Base-by-base conservation (phyloP, 441 rosid genomes). In the Aleurites moluccanus region DNA sequence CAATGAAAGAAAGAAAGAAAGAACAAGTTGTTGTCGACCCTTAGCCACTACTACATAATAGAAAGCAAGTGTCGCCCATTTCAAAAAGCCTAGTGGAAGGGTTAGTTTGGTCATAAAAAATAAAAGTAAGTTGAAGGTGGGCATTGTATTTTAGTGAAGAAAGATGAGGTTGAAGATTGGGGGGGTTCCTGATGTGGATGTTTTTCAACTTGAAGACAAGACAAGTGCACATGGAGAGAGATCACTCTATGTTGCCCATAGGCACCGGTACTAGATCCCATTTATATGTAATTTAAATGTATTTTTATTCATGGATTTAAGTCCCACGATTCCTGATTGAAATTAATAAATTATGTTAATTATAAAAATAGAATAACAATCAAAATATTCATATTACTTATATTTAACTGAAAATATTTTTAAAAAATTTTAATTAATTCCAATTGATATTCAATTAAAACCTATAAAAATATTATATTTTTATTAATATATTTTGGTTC, bases 201-300 rank as follows among this genome's bases (percentile, higher is more conserved):
- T 77, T 84, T 82, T 85, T 77, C 81, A 77, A 80, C 79, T 86
- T 50, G 72, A 80, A 80, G 87, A 84, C 88, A 83, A 80, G 88
- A 83, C 87, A 87, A 52, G 55, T 71, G 85, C 88, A 87, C 91
- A 79, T 89, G 89, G 81, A 50, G 81, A 55, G 82, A 50, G 50
- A 72, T 57, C 55, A 16, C 20, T 44, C 14, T 44, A 9, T 44
- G 47, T 0, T 44, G 1, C 47, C 13, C 47, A 44, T 9, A 44
- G 47, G 47, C 14, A 44, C 47, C 14, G 47, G 14, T 44, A 44
- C 47, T 10, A 44, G 1, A 10, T 44, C 47, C 13, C 13, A 11
- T 44, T 10, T 11, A 10, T 9, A 4, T 14, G 47, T 44, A 44
- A 42, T 10, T n/a, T n/a, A n/a, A n/a, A n/a, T n/a, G n/a, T n/a